Base-by-base conservation (phyloP, 2,329 filamentous ascomycete genomes). In the Hymenoscyphus repandus region DNA sequence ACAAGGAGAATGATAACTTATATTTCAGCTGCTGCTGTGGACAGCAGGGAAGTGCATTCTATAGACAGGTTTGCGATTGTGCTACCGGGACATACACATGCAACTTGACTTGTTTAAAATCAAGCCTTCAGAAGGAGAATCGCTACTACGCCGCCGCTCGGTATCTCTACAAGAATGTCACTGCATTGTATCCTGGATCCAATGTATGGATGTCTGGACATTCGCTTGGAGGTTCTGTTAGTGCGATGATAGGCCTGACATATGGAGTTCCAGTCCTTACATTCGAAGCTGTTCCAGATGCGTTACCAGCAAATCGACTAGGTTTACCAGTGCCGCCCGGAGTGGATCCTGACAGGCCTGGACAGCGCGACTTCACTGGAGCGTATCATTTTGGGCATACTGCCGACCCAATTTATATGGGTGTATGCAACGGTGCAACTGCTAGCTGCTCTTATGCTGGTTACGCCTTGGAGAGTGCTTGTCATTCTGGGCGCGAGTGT, bases 11-110 rank as follows among this genome's bases (percentile, higher is more conserved):
- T 67, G 93, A 99, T 70, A 99, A 99, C 66, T 76, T 99, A 9
- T 96, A 95, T 70, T 96, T 96, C 72, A 95, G 91, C 65, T 99
- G 93, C 72, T 99, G 93, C 69, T 99, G 93, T 70, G 93, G 83
- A 3, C 90, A 96, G 70, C 91, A 95, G 62, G 90, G 91, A 0
- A 89, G 90, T 57, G 90, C 85, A 72, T 82, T 90, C 13, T 96
- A 90, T 85, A 85, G 88, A 54, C 86, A 95, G 66, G 90, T 96
- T 50, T 99, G 93, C 70, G 87, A 96, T 67, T 99, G 93, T 67
- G 89, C 90, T 55, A 88, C 87, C 1, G 81, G 83, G 10, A 89
- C 90, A 1, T 97, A 90, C 65, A 85, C 85, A 12, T 96, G 91
- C 74, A 96, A 97, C 72, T 85, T 89, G 60, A 96, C 91, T 0